Base-by-base conservation (phyloP, 73 alveolate species). In the Breviolum minutum region DNA sequence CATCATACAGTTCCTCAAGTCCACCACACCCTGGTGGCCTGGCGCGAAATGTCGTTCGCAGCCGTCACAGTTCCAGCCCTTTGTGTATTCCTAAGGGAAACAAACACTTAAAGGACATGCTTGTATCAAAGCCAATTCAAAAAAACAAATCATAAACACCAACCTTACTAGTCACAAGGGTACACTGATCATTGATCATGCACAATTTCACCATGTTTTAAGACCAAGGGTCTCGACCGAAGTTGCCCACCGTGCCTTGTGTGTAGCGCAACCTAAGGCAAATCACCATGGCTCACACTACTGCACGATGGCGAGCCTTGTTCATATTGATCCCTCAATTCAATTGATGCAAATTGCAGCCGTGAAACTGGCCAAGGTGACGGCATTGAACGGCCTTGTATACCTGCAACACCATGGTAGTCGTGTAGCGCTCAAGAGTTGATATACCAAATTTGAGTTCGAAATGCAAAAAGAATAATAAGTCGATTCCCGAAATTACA, bases 51-150 rank as follows among this genome's bases (percentile, higher is more conserved):
- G 94, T 16, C 63, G 61, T 77, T 85, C 94, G 27, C 94, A 85
- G 79, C 94, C 94, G 79, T 85, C 94, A 27, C 94, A 85, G 63
- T 85, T 85, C 94, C 94, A 85, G 61, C 94, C 94, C 91, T 82
- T 82, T n/a, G 91, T 61, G 74, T 82, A 82, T 82, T 82, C 91
- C 87, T 79, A 10, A 27, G 85, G n/a, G 17, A 22, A 68, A 68
- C 77, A 40, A 40, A 40, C 54, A 40, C 74, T 22, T 2, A 68
- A 22, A 68, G 54, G 54, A 40, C 54, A 40, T 3, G 54, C 54
- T 40, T 40, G 54, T 40, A 40, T 40, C 54, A 40, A 0, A 71
- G 26, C 26, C 0, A 71, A 8, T 6, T 71, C 10, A 8, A 71
- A n/a, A 13, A 71, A 71, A 71, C 26, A 8, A 5, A 8, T 20